Evolutionary conservation across 176 grass and related monocot genomes (phyloP), one percentile per base, ranked within the genome.

Genomic region (Ensete ventricosum): DNA sequence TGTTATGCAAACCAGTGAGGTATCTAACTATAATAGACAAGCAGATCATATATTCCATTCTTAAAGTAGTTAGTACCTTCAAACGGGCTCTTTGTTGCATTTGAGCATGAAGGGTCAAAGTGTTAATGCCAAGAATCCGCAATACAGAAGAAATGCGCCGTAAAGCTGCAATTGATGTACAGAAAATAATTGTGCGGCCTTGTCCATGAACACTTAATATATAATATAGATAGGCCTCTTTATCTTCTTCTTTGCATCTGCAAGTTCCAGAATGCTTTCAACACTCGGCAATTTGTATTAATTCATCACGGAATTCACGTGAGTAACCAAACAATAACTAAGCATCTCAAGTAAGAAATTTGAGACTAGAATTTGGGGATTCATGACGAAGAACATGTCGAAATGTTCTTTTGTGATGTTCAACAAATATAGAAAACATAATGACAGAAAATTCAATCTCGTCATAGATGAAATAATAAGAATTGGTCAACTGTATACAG

Each of bases 21-120:
- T 70, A 70, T 11, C 3, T 50, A 7, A n/a, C 67, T 20, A 17
- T 14, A 50, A 70, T 50, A 20, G 9, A 51, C 17, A 51, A 70
- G 9, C 43, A 70, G 43, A n/a, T n/a, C 16, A 70, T 1, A 57
- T 10, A 73, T 55, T 6, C 14, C 8, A 73, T 9, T 57, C 4
- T 68, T n/a, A 16, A 83, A 53, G 12, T 50, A 64, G 62, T 54
- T 67, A 81, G 78, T 73, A 96, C 93, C 89, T 96, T 96, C 77
- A 96, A 89, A 81, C 93, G 89, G 81, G 93, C 93, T 77, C 93
- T 89, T 83, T 96, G 93, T 88, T 96, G 93, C 93, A 96, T 96
- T 80, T 96, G 93, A 78, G 93, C 93, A 88, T 96, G 93, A 84
- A 92, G 91, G 80, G 87, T 96, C 83, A 82, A 81, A 29, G 80